phyloP scores from a whole-genome alignment of 306 rosid species.

The Sicyos baderoa region DNA sequence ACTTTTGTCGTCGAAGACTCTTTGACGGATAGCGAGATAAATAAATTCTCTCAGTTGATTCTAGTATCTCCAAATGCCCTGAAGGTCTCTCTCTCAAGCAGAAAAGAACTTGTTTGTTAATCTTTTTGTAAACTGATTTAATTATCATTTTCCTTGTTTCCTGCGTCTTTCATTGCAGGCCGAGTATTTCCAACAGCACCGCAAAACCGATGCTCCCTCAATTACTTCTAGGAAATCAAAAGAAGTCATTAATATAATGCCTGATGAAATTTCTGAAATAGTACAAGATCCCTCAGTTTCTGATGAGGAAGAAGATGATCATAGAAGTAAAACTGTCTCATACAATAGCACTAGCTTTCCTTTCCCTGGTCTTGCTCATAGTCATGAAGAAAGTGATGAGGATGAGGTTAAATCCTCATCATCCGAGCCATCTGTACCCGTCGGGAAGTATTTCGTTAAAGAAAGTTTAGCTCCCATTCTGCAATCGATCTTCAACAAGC shows the following conservation, averaged over 20 bases:
- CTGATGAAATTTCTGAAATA: constrained; percentile 19
- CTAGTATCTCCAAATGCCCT: constrained; percentile 28
- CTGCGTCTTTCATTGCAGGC: constrained; percentile 34
- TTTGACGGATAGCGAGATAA: constrained; percentile 8
- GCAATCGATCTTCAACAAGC: constrained; percentile 45
- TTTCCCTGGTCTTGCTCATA: constrained; percentile 32
- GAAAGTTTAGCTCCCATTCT: constrained; percentile 51
- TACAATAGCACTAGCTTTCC: constrained; percentile 35
- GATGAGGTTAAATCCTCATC: constrained; percentile 34
- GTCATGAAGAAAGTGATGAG: constrained; percentile 41
- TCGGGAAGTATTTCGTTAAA: constrained; percentile 57
- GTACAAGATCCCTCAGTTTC: constrained; percentile 33
- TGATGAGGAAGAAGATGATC: constrained; percentile 20
- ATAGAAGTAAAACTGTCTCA: constrained; percentile 18
- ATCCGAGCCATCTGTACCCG: constrained; percentile 52
- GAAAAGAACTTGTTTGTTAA: not conserved
- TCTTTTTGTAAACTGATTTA: not conserved
- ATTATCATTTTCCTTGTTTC: constrained; percentile 18
- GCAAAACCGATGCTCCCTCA: constrained; percentile 16
- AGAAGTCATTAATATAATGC: constrained; percentile 20
- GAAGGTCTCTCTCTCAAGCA: constrained; percentile 26
- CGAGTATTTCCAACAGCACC: constrained; percentile 24
- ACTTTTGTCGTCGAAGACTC: constrained; percentile 22
- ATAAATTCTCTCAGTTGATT: constrained; percentile 17
- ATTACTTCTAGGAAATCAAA: constrained; percentile 17